Conservation (phyloP, 257 asterid genomes). For the Nemophila menziesii region DNA sequence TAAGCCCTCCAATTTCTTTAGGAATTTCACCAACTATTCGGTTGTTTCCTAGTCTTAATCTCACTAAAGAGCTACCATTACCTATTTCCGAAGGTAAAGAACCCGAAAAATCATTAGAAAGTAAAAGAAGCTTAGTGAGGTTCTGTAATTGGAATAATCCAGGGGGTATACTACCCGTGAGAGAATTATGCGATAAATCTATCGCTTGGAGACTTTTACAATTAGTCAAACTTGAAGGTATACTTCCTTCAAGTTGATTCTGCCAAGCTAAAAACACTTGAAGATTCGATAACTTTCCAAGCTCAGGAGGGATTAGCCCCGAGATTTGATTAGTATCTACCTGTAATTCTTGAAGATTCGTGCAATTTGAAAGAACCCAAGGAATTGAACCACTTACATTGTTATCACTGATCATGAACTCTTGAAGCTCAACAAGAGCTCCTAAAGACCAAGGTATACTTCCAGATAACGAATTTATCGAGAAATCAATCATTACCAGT, state of each 20-base stretch:
- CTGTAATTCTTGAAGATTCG: conserved; percentile 28
- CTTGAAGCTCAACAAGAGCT: conserved; percentile 27
- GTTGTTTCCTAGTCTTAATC: conserved; percentile 34
- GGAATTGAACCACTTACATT: conserved; percentile 36
- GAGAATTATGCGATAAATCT: conserved; percentile 36
- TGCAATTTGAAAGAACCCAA: conserved; percentile 21
- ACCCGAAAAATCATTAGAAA: conserved; percentile 36
- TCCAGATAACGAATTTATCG: conserved; percentile 33
- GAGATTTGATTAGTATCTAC: conserved; percentile 35
- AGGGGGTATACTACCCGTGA: conserved; percentile 34
- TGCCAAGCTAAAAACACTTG: conserved; percentile 35
- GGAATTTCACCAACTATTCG: conserved; percentile 29
- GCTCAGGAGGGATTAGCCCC: conserved; percentile 34
- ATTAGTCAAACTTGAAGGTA: conserved; percentile 30
- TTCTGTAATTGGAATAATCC: conserved; percentile 25
- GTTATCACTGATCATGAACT: conserved; percentile 36
- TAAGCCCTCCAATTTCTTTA: conserved; percentile 26
- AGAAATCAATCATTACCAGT: conserved; percentile 27
- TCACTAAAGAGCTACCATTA: conserved; percentile 28
- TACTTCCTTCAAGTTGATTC: conserved; percentile 38
- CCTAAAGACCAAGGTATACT: conserved; percentile 32
- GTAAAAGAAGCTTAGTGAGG: conserved; percentile 34
- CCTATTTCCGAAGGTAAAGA: conserved; percentile 27
- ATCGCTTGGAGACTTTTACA: conserved; percentile 29
- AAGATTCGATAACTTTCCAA: conserved; percentile 27